Evolutionary conservation across 2,329 filamentous ascomycete species (phyloP).

Genomic region (Fusarium pseudocircinatum): DNA sequence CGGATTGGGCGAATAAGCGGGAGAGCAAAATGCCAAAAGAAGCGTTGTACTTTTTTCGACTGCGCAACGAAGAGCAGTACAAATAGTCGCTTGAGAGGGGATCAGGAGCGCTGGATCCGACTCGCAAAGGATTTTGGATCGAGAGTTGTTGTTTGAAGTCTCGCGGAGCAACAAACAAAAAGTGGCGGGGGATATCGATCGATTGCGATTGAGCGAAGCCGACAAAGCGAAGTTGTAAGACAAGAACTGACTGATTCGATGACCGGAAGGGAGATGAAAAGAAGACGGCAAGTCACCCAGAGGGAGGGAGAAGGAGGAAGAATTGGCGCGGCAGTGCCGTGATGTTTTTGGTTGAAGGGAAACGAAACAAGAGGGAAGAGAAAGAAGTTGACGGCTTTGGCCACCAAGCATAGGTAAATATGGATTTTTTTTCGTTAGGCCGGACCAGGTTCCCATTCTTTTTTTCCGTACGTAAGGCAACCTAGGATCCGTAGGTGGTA

Average conservation of each 20-base stretch:
- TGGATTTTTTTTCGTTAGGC: conserved; percentile 37
- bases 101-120: conserved; percentile 4
- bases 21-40: conserved; percentile 22
- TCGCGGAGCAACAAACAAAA: conserved; percentile 35
- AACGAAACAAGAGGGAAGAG: conserved; percentile 36
- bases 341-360: conserved; percentile 46
- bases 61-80: conserved; percentile 36
- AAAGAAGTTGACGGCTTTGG: conserved; percentile 30
- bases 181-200: conserved; percentile 37
- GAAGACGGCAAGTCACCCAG: conserved; percentile 54
- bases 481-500: no score
- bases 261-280: conserved; percentile 47
- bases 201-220: conserved; percentile 34
- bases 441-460: conserved; percentile 2
- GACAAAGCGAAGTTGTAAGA: conserved; percentile 37
- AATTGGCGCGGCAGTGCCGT: conserved; percentile 59
- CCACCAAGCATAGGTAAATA: conserved; percentile 35
- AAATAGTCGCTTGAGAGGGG: conserved; percentile 16
- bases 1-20: conserved; percentile 26
- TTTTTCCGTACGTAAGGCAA: conserved; percentile 7
- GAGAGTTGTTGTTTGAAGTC: conserved; percentile 10
- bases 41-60: conserved; percentile 16
- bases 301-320: conserved; percentile 43
- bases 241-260: conserved; percentile 50
- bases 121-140: conserved; percentile 8